Conservation (phyloP, 495 filamentous ascomycete genomes). For the Trichodelitschia bisporula region DNA sequence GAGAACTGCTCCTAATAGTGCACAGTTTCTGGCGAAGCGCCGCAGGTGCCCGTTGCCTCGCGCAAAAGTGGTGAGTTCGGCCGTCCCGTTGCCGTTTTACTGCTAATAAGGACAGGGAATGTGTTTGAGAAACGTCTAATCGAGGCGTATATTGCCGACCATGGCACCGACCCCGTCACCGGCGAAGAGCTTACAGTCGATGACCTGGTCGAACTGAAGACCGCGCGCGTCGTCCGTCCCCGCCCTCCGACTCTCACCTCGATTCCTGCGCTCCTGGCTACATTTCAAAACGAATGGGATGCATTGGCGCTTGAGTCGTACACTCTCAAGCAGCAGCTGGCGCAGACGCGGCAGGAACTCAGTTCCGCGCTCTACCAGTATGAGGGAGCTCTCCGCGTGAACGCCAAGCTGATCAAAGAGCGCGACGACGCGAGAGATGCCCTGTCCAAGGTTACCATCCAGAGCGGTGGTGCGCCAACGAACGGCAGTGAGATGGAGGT, state of each 20-base stretch:
- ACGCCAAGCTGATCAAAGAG: slow-evolving; percentile 68
- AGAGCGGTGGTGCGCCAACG: slow-evolving; percentile 12
- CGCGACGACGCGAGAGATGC: slow-evolving; percentile 83
- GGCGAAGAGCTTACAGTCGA: slow-evolving; percentile 68
- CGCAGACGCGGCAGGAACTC: slow-evolving; percentile 79
- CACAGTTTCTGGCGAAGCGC: slow-evolving; percentile 88
- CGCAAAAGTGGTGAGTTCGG: slow-evolving; percentile 58
- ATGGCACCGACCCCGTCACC: slow-evolving; percentile 83
- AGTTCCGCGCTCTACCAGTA: slow-evolving; percentile 85
- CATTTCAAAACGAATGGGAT: slow-evolving; percentile 99
- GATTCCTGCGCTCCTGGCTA: slow-evolving; percentile 80
- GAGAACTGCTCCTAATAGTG: slow-evolving; percentile 3
- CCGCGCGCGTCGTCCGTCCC: slow-evolving; percentile 58
- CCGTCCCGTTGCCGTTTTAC: slow-evolving; percentile 1
- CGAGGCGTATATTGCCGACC: slow-evolving; percentile 80
- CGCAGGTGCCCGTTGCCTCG: slow-evolving; percentile 83
- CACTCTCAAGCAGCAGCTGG: slow-evolving; percentile 64
- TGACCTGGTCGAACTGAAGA: slow-evolving; percentile 72
- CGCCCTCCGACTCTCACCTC: slow-evolving; percentile 89
- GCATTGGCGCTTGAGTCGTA: slow-evolving; percentile 75
- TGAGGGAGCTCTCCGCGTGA: slow-evolving; percentile 83
- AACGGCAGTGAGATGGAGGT: slow-evolving; percentile 51
- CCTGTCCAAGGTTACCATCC: slow-evolving; percentile 60
- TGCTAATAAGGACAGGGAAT: slow-evolving; percentile 27
- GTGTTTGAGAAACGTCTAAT: slow-evolving; percentile 89